Base-by-base conservation (phyloP, 768 basidiomycete species). In the Boletus subcaerulescens region DNA sequence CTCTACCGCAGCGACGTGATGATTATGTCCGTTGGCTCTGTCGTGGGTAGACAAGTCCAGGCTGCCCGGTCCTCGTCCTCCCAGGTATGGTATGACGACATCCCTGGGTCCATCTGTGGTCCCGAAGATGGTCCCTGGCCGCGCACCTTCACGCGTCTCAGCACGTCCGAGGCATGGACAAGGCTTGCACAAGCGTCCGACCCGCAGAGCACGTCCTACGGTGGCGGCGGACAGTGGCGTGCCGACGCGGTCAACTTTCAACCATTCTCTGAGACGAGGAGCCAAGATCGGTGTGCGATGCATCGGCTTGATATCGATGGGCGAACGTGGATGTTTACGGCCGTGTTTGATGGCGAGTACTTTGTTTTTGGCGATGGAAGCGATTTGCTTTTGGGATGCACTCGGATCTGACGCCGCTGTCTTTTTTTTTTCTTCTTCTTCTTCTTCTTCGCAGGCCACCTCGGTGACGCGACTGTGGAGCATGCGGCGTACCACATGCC, bases 91-190 rank as follows among this genome's bases (percentile, higher is more conserved):
- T 68, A 79, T 58, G 78, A 84, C 54, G 85, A 86, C 60, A 82
- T 85, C 12, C 82, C 82, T 20, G 84, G 85, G 14, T 78, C 80
- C 31, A 73, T 85, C 33, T 83, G 82, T 63, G 80, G 77, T 7
- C 81, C 84, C 44, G 82, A 85, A 55, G 85, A 86, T 41, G 84
- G 80, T 5, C 80, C 81, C 35, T 86, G 84, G 84, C 85, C 85
- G 7, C 78, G 81, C 48, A 68, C 81, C 11, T 86, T 83, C 61
- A 76, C 76, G 52, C 72, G 77, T 20, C 74, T 86, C 15, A 69
- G 74, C 18, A 74, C 80, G 42, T 59, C 73, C n/a, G 78, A 80
- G 41, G 70, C 86, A 13, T 84, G 81, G 82, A 66, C 76, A 13
- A 77, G 78, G 57, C 70, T 87, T 39, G 68, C 74, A 32, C 68